phyloP scores from a whole-genome alignment of 768 basidiomycete species.

The Phanerochaete carnosa region DNA sequence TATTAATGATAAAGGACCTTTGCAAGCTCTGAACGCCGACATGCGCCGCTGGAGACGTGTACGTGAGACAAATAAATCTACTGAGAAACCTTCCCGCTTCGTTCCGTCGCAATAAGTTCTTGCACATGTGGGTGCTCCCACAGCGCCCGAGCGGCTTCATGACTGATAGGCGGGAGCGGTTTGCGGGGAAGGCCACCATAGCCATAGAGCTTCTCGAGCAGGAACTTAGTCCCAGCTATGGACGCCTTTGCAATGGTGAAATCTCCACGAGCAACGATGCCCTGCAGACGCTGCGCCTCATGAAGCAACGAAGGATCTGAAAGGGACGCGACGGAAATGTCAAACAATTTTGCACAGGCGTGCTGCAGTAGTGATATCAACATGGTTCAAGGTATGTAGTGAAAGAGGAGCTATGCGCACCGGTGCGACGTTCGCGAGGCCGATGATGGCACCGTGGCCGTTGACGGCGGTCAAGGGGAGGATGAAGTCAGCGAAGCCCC shows the following conservation, averaged over 20 bases:
- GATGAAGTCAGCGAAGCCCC: slow-evolving; percentile 85
- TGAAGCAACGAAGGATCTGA: slow-evolving; percentile 53
- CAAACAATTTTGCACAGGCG: slow-evolving; percentile 56
- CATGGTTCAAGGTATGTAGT: not conserved
- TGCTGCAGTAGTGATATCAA: slow-evolving; percentile 33
- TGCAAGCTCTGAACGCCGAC: no score
- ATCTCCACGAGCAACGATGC: slow-evolving; percentile 77
- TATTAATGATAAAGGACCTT: no score
- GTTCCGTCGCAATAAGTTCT: slow-evolving; percentile 62
- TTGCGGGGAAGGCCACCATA: slow-evolving; percentile 78
- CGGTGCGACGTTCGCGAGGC: slow-evolving; percentile 82
- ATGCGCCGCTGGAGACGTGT: no score
- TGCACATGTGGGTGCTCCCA: slow-evolving; percentile 74
- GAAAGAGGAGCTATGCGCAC: slow-evolving; percentile 32
- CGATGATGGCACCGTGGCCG: slow-evolving; percentile 88
- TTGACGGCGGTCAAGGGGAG: slow-evolving; percentile 68
- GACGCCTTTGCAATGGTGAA: slow-evolving; percentile 73
- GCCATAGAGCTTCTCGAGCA: slow-evolving; percentile 73
- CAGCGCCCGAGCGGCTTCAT: slow-evolving; percentile 52
- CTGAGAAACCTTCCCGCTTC: slow-evolving; percentile 34
- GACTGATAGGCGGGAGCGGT: slow-evolving; percentile 67
- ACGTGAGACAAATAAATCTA: not conserved
- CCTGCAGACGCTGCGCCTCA: slow-evolving; percentile 75
- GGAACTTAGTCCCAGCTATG: slow-evolving; percentile 79
- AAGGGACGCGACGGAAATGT: slow-evolving; percentile 56